phyloP scores from a whole-genome alignment of 2,329 filamentous ascomycete species.

The Pseudogymnoascus sp. region DNA sequence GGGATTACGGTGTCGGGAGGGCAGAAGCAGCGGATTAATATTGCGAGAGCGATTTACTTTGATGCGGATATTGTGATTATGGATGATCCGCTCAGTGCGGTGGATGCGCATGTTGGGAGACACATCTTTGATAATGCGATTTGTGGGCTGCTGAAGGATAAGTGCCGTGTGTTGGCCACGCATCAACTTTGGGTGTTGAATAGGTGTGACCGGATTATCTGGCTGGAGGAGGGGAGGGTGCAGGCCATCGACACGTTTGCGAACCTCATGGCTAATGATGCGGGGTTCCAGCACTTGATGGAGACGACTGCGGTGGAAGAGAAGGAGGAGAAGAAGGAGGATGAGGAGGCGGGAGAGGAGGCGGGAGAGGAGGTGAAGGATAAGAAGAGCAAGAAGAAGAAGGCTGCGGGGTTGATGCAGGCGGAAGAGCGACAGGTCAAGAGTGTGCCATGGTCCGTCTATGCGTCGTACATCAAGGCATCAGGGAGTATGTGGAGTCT shows the following conservation, averaged over 20 bases:
- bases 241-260: conserved; percentile 83
- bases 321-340: conserved; percentile 46
- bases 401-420: conserved; percentile 62
- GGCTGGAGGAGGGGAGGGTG: conserved; percentile 82
- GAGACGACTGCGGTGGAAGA: conserved; percentile 70
- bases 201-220: conserved; percentile 84
- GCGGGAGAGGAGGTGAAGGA: conserved; percentile 38
- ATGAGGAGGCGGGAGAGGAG: conserved; percentile 38
- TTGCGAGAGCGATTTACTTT: conserved; percentile 72
- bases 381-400: conserved; percentile 47
- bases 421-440: conserved; percentile 55
- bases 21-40: conserved; percentile 91
- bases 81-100: conserved; percentile 62
- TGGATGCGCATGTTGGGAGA: conserved; percentile 62
- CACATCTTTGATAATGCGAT: conserved; percentile 93
- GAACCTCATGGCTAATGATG: conserved; percentile 72
- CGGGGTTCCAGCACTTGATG: conserved; percentile 76
- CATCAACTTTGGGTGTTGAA: conserved; percentile 91
- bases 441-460: conserved; percentile 56
- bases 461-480: conserved; percentile 56
- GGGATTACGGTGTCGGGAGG: conserved; percentile 94
- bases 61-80: conserved; percentile 60
- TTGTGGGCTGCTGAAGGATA: conserved; percentile 76
- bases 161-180: conserved; percentile 85
- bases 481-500: conserved; percentile 51